A percentile compares a stretch with the other conserved stretches of the same genome.
These are phyloP conservation scores for Celoporthe dispersa DNA, from an alignment of 2,329 filamentous ascomycete species.

Conservation along the genomic window DNA sequence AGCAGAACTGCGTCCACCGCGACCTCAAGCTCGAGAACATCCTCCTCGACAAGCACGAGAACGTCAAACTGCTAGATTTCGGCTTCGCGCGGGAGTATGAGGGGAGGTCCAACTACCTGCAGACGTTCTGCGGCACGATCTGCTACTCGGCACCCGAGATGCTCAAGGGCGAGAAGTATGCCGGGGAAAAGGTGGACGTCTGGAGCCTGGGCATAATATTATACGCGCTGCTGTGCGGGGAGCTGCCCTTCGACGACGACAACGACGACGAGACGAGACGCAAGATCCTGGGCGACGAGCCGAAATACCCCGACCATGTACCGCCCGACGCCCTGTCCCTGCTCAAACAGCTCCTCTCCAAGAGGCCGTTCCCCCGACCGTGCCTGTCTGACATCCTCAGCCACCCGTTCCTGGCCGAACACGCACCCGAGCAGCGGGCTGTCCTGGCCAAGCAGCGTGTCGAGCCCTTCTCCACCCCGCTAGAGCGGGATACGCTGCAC, in stretches of 20 bases:
- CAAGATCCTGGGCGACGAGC: conserved; percentile 84
- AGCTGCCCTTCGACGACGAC: conserved; percentile 95
- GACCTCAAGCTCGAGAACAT: conserved; percentile 98
- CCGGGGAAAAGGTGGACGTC: conserved; percentile 95
- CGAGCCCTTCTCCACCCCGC: conserved; percentile 78
- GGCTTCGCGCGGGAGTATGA: conserved; percentile 98
- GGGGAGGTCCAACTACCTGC: conserved; percentile 89
- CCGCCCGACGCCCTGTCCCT: conserved; percentile 77
- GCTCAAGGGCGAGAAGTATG: conserved; percentile 97
- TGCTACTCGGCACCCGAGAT: conserved; percentile 99
- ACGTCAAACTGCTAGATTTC: conserved; percentile 97
- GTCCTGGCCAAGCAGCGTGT: conserved; percentile 83
- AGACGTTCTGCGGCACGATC: conserved; percentile 97
- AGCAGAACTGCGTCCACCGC: conserved; percentile 92
- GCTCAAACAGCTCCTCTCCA: conserved; percentile 82
- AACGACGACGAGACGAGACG: conserved; percentile 85
- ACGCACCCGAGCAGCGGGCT: conserved; percentile 85
- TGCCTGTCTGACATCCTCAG: conserved; percentile 82
- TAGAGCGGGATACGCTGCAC: conserved; percentile 90
- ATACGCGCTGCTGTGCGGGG: conserved; percentile 80
- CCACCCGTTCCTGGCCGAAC: conserved; percentile 84
- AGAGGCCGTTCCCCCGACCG: conserved; percentile 83
- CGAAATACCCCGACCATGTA: conserved; percentile 80
- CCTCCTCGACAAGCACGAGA: conserved; percentile 91
- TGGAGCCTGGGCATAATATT: conserved; percentile 89